Conservation (phyloP, 108 stramenopile genomes). For the Craspedostauros australis region DNA sequence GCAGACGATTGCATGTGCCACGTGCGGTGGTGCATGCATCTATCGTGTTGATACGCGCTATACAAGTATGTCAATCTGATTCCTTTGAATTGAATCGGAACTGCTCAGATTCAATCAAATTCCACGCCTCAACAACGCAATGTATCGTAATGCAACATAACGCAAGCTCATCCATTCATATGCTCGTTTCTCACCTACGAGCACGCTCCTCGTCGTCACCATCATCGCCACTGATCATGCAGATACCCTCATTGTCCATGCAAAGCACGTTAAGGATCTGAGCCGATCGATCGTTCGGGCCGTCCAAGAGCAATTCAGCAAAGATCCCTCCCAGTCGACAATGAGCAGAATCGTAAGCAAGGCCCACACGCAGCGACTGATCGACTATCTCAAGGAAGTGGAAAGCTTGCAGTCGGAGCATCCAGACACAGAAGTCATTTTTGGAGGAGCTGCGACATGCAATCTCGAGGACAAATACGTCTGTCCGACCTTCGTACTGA, state of each 20-base stretch:
- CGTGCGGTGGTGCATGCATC: no score
- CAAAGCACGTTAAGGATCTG: conserved; percentile 3
- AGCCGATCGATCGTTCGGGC: neutral
- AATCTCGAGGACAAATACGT: conserved; percentile 38
- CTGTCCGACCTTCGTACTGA: conserved; percentile 51
- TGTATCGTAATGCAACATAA: no score
- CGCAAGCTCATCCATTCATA: no score
- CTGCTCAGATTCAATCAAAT: no score
- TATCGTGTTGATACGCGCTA: no score
- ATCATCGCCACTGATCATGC: no score
- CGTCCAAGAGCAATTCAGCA: conserved; percentile 23
- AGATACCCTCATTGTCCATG: conserved; percentile 24
- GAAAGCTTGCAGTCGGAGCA: conserved; percentile 7
- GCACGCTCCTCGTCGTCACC: no score
- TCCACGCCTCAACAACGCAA: no score
- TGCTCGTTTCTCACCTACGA: conserved; percentile 35
- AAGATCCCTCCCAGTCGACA: conserved; percentile 21
- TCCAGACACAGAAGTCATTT: conserved; percentile 14
- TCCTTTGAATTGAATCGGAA: no score
- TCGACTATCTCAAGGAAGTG: conserved; percentile 30
- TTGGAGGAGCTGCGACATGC: conserved; percentile 36
- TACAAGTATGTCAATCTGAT: no score
- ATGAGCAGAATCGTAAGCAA: conserved; percentile 38
- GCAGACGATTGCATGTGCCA: no score
- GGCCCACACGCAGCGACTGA: conserved; percentile 31